These are phyloP conservation scores for Termitomyces heimii DNA, from an alignment of 768 basidiomycete genomes.

Conservation along the genomic window DNA sequence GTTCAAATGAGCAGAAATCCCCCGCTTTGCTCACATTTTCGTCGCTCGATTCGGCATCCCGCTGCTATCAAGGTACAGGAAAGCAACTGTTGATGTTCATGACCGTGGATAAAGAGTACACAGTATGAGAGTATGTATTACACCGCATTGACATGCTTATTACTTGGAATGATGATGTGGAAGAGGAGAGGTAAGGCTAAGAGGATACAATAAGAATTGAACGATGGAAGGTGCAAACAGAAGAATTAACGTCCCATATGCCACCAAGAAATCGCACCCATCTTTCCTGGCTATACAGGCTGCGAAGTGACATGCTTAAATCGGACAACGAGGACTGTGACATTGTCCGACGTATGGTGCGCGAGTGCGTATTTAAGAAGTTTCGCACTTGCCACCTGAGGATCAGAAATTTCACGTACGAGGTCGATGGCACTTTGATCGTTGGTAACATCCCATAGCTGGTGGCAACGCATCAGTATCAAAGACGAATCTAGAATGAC, in stretches of 20 bases:
- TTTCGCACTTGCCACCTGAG: constrained; percentile 74
- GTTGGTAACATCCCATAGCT: constrained; percentile 96
- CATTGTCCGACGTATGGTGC: constrained; percentile 92
- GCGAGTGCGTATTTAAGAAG: constrained; percentile 80
- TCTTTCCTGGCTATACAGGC: constrained; percentile 9
- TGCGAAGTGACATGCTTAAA: constrained; percentile 46
- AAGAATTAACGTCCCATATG: neutral
- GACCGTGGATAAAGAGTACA: constrained; percentile 3
- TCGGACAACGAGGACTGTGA: constrained; percentile 85
- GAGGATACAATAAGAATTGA: neutral
- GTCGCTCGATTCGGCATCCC: neutral
- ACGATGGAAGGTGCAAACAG: neutral
- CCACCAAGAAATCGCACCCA: neutral
- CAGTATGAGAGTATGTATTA: neutral
- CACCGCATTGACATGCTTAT: neutral
- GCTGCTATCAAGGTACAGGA: neutral
- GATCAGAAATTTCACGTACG: constrained; percentile 63
- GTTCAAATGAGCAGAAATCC: neutral
- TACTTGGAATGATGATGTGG: neutral
- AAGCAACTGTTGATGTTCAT: neutral
- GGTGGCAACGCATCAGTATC: constrained; percentile 8
- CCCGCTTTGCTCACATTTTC: neutral
- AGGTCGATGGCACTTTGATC: constrained; percentile 91
- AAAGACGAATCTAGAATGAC: neutral
- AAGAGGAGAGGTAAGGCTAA: neutral